Percentiles rank a stretch among this genome's conserved stretches.
These are phyloP conservation scores for Melastoma malabathricum DNA, from an alignment of 345 rosid genomes.

Conservation along the genomic window DNA sequence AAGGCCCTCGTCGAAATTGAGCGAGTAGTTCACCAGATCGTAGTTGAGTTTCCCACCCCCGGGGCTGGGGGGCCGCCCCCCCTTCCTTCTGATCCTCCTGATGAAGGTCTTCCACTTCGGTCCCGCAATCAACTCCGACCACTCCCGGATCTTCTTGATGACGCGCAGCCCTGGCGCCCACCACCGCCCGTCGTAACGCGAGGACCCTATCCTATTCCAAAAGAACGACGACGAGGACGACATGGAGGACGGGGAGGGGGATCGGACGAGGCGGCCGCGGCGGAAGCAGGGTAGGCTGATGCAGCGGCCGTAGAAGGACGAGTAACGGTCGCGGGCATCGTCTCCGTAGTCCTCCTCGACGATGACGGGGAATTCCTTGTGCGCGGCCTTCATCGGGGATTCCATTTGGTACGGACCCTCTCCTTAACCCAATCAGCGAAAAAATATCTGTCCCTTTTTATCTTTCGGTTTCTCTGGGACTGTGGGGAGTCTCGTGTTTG, in stretches of 20 bases:
- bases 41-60: slow-evolving; percentile 59
- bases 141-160: slow-evolving; percentile 50
- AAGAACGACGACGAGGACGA: slow-evolving; percentile 23
- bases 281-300: slow-evolving; percentile 42
- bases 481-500: no score
- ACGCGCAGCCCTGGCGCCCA: slow-evolving; percentile 46
- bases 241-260: slow-evolving; percentile 24
- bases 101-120: slow-evolving; percentile 95
- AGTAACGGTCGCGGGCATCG: slow-evolving; percentile 5
- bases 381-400: no score
- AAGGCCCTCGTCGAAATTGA: slow-evolving; percentile 67
- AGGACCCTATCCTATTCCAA: slow-evolving; percentile 42
- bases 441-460: no score
- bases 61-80: background rate
- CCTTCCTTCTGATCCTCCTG: slow-evolving; percentile 56
- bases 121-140: slow-evolving; percentile 94
- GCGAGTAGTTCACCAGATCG: slow-evolving; percentile 72
- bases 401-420: no score
- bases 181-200: slow-evolving; percentile 24
- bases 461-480: no score
- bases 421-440: no score
- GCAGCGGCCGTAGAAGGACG: slow-evolving; percentile 28
- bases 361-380: background rate
- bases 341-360: slow-evolving; percentile 2
- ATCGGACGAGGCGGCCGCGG: slow-evolving; percentile 15